Percentiles rank a stretch among this genome's conserved stretches.
These are phyloP conservation scores for Stemphylium lycopersici DNA, from an alignment of 2,329 filamentous ascomycete genomes.

Conservation along the genomic window DNA sequence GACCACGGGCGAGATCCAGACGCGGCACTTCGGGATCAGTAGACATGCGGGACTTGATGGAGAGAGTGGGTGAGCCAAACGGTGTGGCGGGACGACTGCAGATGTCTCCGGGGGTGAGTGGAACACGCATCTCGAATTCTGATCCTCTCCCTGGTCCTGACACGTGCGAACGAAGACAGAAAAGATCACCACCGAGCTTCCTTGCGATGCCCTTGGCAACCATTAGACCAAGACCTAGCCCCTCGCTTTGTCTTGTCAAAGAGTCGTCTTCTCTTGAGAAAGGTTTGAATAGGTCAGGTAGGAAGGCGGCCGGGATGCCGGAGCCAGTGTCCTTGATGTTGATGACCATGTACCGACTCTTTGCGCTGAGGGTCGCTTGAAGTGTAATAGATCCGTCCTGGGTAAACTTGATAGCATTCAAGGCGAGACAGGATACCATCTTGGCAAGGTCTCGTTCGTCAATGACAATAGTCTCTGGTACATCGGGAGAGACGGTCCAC, in stretches of 20 bases:
- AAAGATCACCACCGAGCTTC: conserved; percentile 71
- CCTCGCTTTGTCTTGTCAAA: conserved; percentile 70
- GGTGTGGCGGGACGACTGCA: conserved; percentile 59
- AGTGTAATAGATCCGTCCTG: conserved; percentile 67
- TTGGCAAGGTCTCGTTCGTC: conserved; percentile 70
- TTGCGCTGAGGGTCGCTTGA: conserved; percentile 58
- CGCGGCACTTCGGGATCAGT: conserved; percentile 35
- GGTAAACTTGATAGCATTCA: conserved; percentile 75
- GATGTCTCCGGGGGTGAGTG: conserved; percentile 60
- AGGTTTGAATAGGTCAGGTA: conserved; percentile 71
- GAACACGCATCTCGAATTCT: conserved; percentile 72
- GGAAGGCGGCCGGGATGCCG: conserved; percentile 70
- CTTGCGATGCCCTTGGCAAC: conserved; percentile 75
- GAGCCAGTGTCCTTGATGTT: conserved; percentile 70
- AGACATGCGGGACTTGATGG: conserved; percentile 37
- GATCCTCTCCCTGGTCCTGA: conserved; percentile 66
- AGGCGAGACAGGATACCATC: conserved; percentile 66
- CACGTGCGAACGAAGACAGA: conserved; percentile 67
- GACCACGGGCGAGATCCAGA: conserved; percentile 23
- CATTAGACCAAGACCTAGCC: conserved; percentile 70
- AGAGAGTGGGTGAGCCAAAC: conserved; percentile 53
- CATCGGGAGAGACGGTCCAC: conserved; percentile 57
- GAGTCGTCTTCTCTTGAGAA: conserved; percentile 73
- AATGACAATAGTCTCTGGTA: conserved; percentile 62
- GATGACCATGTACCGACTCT: conserved; percentile 63